Conservation (phyloP, 1,284 basidiomycete species). For the Tausonia pullulans region DNA sequence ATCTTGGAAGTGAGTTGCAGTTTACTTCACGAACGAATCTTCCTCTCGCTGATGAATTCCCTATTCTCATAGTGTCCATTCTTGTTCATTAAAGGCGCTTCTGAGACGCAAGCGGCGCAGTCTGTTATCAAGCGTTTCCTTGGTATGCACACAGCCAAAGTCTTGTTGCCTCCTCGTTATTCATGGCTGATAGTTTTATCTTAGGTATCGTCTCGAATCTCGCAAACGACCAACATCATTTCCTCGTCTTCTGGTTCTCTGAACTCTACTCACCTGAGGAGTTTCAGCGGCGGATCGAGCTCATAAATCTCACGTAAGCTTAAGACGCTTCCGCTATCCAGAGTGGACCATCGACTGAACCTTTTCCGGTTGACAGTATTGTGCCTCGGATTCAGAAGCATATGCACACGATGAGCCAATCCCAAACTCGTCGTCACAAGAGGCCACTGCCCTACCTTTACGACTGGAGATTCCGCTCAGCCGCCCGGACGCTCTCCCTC, state of each 20-base stretch:
- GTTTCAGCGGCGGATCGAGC: conserved; percentile 10
- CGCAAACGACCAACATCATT: conserved; percentile 14
- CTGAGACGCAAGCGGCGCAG: not conserved
- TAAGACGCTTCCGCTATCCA: too few species aligned
- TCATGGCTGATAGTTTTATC: too few species aligned
- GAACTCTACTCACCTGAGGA: not conserved
- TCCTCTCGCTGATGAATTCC: too few species aligned
- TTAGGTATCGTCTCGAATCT: conserved; percentile 13
- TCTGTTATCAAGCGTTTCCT: conserved; percentile 14
- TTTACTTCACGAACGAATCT: not conserved
- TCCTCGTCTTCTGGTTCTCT: conserved; percentile 13
- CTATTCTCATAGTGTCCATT: not conserved
- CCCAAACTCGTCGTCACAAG: not conserved
- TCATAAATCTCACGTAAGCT: conserved; percentile 10
- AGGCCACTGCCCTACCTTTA: conserved; percentile 10
- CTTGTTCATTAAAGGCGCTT: not conserved
- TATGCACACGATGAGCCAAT: not conserved
- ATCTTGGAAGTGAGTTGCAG: not conserved
- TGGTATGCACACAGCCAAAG: too few species aligned
- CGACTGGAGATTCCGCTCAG: conserved; percentile 16
- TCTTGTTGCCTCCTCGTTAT: too few species aligned
- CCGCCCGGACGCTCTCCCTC: conserved; percentile 12
- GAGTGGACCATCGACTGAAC: not conserved
- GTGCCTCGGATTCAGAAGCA: conserved; percentile 15
- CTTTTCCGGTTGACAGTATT: not conserved